phyloP scores from a whole-genome alignment of 139 green algal genomes.

The Picochlorum sp. region DNA sequence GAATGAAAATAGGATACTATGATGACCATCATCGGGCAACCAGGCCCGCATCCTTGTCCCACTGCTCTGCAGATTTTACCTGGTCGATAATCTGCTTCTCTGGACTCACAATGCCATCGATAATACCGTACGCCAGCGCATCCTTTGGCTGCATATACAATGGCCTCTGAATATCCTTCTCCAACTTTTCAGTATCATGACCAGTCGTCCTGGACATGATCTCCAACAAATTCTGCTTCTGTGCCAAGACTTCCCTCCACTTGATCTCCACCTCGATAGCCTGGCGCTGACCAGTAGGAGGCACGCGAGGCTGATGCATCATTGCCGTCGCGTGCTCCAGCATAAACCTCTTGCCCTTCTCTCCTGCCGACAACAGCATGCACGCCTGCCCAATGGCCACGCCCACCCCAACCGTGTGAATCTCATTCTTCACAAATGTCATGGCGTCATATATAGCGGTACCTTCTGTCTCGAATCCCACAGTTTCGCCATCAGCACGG shows the following conservation, averaged over 20 bases:
- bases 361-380: slow-evolving; percentile 72
- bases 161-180: slow-evolving; percentile 87
- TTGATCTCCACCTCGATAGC: slow-evolving; percentile 89
- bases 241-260: slow-evolving; percentile 76
- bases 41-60: slow-evolving; percentile 57
- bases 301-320: slow-evolving; percentile 94
- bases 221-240: slow-evolving; percentile 72
- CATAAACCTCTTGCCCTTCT: slow-evolving; percentile 79
- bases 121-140: slow-evolving; percentile 88
- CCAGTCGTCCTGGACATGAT: slow-evolving; percentile 81
- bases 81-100: slow-evolving; percentile 52
- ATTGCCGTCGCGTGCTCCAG: slow-evolving; percentile 87
- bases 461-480: slow-evolving; percentile 90
- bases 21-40: slow-evolving; percentile 30
- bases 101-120: slow-evolving; percentile 77
- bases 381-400: slow-evolving; percentile 67
- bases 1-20: neutral
- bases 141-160: slow-evolving; percentile 91
- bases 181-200: slow-evolving; percentile 83
- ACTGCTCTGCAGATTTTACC: slow-evolving; percentile 46
- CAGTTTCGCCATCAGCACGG: slow-evolving; percentile 66
- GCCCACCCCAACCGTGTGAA: slow-evolving; percentile 47
- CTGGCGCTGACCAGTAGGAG: slow-evolving; percentile 86
- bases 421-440: slow-evolving; percentile 73
- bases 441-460: slow-evolving; percentile 88